Percentiles rank a stretch among this genome's conserved stretches.
phyloP scores from a whole-genome alignment of 371 early-diverging fungal species.

The Mortierella sp. region DNA sequence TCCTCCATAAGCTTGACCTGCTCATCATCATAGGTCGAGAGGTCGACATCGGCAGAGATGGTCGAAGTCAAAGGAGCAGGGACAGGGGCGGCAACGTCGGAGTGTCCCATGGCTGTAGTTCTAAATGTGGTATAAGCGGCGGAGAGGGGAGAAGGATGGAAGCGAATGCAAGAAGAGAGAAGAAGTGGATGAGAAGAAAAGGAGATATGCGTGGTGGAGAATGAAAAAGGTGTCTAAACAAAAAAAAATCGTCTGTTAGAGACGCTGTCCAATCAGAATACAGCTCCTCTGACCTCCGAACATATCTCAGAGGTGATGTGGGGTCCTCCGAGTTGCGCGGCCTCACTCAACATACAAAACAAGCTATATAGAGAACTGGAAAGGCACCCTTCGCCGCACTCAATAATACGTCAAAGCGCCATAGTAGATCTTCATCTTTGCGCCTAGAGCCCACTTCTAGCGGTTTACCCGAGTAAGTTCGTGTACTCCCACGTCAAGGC shows the following conservation, averaged over 20 bases:
- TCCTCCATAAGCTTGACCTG: conserved; percentile 96
- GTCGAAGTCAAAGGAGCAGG: conserved; percentile 36
- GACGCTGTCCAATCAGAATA: conserved; percentile 26
- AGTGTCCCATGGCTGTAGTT: conserved; percentile 34
- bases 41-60: conserved; percentile 70
- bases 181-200: conserved; percentile 8
- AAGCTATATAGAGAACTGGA: too few species aligned
- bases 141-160: conserved; percentile 2
- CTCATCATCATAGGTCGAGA: conserved; percentile 81
- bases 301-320: too few species aligned
- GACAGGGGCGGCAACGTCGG: conserved; percentile 28
- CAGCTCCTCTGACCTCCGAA: not conserved
- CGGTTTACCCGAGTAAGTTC: too few species aligned
- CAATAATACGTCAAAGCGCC: too few species aligned
- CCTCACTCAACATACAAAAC: too few species aligned
- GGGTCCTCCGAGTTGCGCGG: too few species aligned
- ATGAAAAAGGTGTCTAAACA: not conserved
- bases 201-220: not conserved
- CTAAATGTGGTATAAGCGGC: conserved; percentile 3
- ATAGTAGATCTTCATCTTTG: too few species aligned
- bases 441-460: too few species aligned
- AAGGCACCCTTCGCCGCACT: too few species aligned
- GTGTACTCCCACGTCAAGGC: too few species aligned
- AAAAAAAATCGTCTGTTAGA: conserved; percentile 34
- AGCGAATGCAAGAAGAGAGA: not conserved